A percentile compares a stretch with the other conserved stretches of the same genome.
Conservation (phyloP, 345 rosid species). For the Kandelia obovata region DNA sequence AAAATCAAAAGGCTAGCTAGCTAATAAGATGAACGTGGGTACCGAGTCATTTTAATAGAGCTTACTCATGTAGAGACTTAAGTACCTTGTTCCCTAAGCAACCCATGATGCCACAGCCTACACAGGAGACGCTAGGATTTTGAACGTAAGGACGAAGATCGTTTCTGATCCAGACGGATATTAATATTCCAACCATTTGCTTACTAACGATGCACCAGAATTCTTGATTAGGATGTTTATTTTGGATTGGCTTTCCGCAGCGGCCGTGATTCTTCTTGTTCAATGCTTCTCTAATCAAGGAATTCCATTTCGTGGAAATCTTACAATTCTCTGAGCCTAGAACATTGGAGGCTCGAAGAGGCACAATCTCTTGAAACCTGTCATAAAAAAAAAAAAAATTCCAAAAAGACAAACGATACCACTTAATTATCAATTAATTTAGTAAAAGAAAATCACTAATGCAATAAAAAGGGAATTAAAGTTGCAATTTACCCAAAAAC, state of each 20-base stretch:
- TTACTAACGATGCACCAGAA: constrained; percentile 59
- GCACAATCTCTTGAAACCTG: constrained; percentile 83
- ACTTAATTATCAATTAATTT: no score
- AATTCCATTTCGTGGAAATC: constrained; percentile 60
- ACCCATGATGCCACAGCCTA: constrained; percentile 81
- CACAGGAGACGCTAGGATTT: constrained; percentile 61
- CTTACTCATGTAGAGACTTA: neutral
- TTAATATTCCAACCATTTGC: constrained; percentile 80
- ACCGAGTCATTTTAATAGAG: no score
- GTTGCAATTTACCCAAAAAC: constrained; percentile 58
- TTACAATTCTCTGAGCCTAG: constrained; percentile 54
- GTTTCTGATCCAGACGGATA: constrained; percentile 62
- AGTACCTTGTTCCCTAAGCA: constrained; percentile 80
- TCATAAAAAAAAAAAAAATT: no score
- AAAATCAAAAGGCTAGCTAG: no score
- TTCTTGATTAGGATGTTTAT: no score
- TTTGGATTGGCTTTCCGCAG: neutral
- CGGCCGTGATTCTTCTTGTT: constrained; percentile 26
- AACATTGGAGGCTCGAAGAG: constrained; percentile 57
- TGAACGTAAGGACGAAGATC: constrained; percentile 48
- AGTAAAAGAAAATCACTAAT: no score
- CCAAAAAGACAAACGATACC: no score
- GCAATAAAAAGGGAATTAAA: neutral
- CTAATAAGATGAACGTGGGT: no score
- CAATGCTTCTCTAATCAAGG: constrained; percentile 53